Evolutionary conservation across 495 filamentous ascomycete species (phyloP), one percentile per base, ranked within the genome.

Genomic region (Talaromyces liani): DNA sequence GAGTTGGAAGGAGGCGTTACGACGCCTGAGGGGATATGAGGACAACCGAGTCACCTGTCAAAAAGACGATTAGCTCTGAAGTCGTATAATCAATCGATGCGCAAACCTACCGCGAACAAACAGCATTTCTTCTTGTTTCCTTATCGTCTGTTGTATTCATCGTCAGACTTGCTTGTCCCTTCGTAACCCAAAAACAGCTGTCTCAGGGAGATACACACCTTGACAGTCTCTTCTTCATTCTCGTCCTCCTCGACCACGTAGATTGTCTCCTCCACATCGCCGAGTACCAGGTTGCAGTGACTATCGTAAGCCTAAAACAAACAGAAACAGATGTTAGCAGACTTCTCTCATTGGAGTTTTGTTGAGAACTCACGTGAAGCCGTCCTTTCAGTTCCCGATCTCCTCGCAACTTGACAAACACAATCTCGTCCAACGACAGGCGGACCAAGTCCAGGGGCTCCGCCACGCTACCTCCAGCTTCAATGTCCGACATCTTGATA

Each of bases 71-170:
- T 18, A 49, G 47, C 27, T 51, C 47, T 63, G 8, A 5, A 1
- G 29, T 22, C 34, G 18, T 31, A 31, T 24, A 10, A 25, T 18
- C 3, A 49, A 31, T 31, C 9, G 34, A 39, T 20, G 16, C 39
- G 53, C 47, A 9, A 1, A 77, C 84, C 61, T 73, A 96, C 93
- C 94, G 89, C 94, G 81, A 27, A 98, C 94, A 70, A 99, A 99
- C n/a, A 99, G 78, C 94, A 98, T 99, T 72, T 98, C 95, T 49
- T 91, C 93, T 70, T 97, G 93, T 77, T 95, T 96, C 75, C 92
- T 94, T 62, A 92, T 86, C 10, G 91, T 96, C 93, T 97, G 65
- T n/a, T 39, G 39, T 54, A 36, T 22, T 54, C 29, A 45, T 12
- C 6, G 31, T 73, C 45, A 71, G 67, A 22, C 39, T 49, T 20